Evolutionary conservation across 2,329 filamentous ascomycete genomes (phyloP).

Genomic region (Fusarium protoensiforme): DNA sequence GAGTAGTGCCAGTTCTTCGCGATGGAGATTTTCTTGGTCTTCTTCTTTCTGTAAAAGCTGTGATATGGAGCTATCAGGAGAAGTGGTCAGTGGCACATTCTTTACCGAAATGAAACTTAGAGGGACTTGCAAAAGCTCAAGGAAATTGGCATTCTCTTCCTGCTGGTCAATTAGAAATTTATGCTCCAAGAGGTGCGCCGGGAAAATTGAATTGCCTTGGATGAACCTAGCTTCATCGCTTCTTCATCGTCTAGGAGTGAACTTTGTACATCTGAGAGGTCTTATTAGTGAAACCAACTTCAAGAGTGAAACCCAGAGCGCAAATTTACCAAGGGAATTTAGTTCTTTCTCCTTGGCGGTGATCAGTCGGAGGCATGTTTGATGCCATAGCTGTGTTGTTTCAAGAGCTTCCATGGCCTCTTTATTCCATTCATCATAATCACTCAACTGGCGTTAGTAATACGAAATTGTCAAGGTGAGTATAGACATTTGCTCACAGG

Average conservation of each 20-base stretch:
- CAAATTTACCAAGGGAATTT: not conserved
- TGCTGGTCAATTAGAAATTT: not conserved
- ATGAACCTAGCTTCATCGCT: not conserved
- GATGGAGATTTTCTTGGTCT: not conserved
- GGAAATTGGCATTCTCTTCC: not conserved
- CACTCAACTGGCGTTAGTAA: not conserved
- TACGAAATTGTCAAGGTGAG: not conserved
- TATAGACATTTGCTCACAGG: not conserved
- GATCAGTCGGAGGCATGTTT: not conserved
- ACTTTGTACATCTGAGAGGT: not conserved
- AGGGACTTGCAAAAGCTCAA: not conserved
- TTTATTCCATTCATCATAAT: not conserved
- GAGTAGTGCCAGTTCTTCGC: too few species aligned
- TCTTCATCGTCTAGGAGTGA: not conserved
- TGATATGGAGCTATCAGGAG: not conserved
- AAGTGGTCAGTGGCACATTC: not conserved
- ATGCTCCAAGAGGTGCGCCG: not conserved
- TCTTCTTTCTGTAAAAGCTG: not conserved
- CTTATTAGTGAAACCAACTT: too few species aligned
- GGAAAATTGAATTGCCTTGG: not conserved
- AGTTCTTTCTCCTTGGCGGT: not conserved
- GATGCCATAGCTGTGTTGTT: not conserved
- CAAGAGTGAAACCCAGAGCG: not conserved
- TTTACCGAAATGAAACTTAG: not conserved
- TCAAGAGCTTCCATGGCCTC: not conserved